Conservation (phyloP, 208 protist species). For the Leishmania major region DNA sequence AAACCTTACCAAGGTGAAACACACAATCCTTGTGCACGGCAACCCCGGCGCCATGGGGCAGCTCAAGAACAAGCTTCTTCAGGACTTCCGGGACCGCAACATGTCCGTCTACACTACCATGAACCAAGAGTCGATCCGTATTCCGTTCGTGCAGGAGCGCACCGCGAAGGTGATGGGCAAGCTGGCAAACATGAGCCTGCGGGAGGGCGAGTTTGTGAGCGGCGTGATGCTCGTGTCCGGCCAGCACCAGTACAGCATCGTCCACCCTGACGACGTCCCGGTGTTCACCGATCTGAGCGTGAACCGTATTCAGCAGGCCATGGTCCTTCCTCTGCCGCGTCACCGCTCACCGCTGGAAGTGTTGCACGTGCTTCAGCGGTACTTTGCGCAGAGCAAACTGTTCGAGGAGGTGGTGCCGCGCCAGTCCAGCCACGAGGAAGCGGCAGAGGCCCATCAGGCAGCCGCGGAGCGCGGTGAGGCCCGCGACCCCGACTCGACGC, state of each 20-base stretch:
- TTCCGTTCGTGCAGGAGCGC: conserved; percentile 94
- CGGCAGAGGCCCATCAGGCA: conserved; percentile 11
- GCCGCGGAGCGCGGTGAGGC: conserved; percentile 23
- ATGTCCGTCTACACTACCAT: conserved; percentile 92
- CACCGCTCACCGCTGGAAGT: conserved; percentile 79
- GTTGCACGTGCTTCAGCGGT: conserved; percentile 77
- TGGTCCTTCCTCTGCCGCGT: conserved; percentile 83
- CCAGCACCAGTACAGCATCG: conserved; percentile 82
- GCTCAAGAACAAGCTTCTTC: conserved; percentile 90
- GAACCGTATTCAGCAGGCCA: conserved; percentile 80
- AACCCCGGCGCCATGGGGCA: conserved; percentile 94
- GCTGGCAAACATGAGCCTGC: conserved; percentile 54
- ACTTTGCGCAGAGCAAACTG: conserved; percentile 87
- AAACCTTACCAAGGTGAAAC: conserved; percentile 71
- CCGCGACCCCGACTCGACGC: conserved; percentile 30
- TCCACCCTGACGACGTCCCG: conserved; percentile 86
- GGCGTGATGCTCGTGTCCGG: conserved; percentile 89
- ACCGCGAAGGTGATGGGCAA: conserved; percentile 91
- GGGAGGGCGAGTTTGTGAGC: conserved; percentile 74
- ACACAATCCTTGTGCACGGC: conserved; percentile 96
- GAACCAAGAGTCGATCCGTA: conserved; percentile 94
- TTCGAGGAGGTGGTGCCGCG: conserved; percentile 45
- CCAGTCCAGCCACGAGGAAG: conserved; percentile 23
- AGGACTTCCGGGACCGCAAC: conserved; percentile 81
- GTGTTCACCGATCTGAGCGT: conserved; percentile 86